Evolutionary conservation across 306 rosid species (phyloP).

Genomic region (Vigna radiata): DNA sequence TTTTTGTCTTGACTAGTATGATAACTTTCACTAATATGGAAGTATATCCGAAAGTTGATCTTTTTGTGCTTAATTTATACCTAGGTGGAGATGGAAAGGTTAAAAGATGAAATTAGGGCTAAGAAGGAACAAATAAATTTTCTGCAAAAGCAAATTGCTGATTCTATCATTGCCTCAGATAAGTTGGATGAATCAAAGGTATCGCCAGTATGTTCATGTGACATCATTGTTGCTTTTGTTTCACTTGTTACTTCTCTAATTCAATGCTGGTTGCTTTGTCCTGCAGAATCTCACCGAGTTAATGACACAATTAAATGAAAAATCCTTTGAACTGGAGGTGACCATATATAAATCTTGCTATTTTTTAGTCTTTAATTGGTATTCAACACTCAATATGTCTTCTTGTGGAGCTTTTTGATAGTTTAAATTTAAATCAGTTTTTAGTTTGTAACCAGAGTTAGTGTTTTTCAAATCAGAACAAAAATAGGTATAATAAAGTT

Average conservation of each 20-base stretch:
- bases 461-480: slow-evolving; percentile 23
- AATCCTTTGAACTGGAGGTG: slow-evolving; percentile 98
- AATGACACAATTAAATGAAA: slow-evolving; percentile 83
- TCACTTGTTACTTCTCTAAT: slow-evolving; percentile 44
- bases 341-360: slow-evolving; percentile 46
- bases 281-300: slow-evolving; percentile 78
- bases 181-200: slow-evolving; percentile 65
- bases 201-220: slow-evolving; percentile 64
- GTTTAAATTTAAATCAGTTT: slow-evolving; percentile 14
- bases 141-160: slow-evolving; percentile 78
- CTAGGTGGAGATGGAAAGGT: slow-evolving; percentile 71
- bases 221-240: slow-evolving; percentile 40
- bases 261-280: slow-evolving; percentile 49
- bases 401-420: slow-evolving; percentile 34
- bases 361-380: slow-evolving; percentile 5
- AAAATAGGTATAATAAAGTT: not conserved
- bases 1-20: slow-evolving; percentile 32
- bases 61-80: slow-evolving; percentile 31
- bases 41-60: slow-evolving; percentile 38
- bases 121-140: slow-evolving; percentile 81
- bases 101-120: slow-evolving; percentile 76
- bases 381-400: slow-evolving; percentile 8
- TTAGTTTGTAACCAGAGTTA: slow-evolving; percentile 13
- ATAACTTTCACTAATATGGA: slow-evolving; percentile 37
- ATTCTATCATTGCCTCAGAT: slow-evolving; percentile 59